These are phyloP conservation scores for Sclerotinia glacialis DNA, from an alignment of 2,329 filamentous ascomycete species.

Conservation along the genomic window DNA sequence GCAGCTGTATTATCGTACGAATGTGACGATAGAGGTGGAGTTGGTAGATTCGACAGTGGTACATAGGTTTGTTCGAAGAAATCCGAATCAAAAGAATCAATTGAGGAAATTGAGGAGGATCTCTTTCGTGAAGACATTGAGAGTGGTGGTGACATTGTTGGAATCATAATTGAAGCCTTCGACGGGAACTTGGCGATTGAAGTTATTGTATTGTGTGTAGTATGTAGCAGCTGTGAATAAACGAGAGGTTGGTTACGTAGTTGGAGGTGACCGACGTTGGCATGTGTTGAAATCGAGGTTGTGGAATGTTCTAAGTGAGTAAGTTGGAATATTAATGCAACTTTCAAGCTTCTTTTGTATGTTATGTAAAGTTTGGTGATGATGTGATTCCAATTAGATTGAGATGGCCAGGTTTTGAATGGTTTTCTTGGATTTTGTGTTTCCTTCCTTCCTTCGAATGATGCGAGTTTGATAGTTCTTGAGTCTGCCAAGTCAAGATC, in stretches of 20 bases:
- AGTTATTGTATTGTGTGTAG: too few relatives aligned
- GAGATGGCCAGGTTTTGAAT: not conserved
- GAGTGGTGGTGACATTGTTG: conserved; percentile 28
- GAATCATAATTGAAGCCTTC: conserved; percentile 5
- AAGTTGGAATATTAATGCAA: not conserved
- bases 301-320: conserved; percentile 4
- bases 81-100: conserved; percentile 45
- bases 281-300: not conserved
- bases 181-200: not conserved
- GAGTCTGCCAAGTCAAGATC: too few relatives aligned
- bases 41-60: conserved; percentile 65
- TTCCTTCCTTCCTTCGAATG: not conserved
- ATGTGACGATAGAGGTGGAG: conserved; percentile 55
- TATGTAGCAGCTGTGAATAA: not conserved
- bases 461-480: too few relatives aligned
- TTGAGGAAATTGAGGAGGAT: conserved; percentile 26
- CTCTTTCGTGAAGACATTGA: conserved; percentile 27
- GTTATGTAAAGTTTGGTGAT: not conserved
- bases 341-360: not conserved
- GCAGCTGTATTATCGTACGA: conserved; percentile 29
- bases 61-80: conserved; percentile 60
- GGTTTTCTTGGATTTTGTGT: not conserved
- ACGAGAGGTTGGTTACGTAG: conserved; percentile 7
- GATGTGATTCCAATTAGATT: conserved; percentile 10
- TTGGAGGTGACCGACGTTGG: not conserved